These are phyloP conservation scores for Colletotrichum lentis DNA, from an alignment of 2,329 filamentous ascomycete species.

Conservation along the genomic window DNA sequence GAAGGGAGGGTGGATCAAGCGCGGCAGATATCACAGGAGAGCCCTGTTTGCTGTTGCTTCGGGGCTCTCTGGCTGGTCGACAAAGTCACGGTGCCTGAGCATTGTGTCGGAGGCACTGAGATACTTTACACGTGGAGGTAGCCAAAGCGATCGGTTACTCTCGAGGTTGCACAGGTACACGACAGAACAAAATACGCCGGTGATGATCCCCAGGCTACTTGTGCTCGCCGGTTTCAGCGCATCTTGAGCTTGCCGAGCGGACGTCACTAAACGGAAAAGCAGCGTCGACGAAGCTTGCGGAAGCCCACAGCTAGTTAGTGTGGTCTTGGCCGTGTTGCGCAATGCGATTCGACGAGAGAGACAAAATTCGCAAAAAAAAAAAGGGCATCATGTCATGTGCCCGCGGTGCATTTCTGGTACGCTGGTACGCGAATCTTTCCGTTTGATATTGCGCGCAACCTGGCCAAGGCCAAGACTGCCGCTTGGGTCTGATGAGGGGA, in stretches of 20 bases:
- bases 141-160: no score
- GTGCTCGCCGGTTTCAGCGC: slow-evolving; percentile 17
- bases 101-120: background rate
- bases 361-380: background rate
- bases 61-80: background rate
- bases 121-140: no score
- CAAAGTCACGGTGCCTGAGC: background rate
- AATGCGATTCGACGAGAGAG: slow-evolving; percentile 12
- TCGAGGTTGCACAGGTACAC: no score
- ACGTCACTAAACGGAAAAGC: slow-evolving; percentile 22
- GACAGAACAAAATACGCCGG: no score
- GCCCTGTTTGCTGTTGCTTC: slow-evolving; percentile 1
- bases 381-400: slow-evolving; percentile 18
- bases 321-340: slow-evolving; percentile 11
- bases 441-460: slow-evolving; percentile 6
- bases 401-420: slow-evolving; percentile 10
- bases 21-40: slow-evolving; percentile 16
- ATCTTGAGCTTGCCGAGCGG: background rate
- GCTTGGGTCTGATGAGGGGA: background rate
- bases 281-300: slow-evolving; percentile 10
- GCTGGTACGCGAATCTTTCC: slow-evolving; percentile 11
- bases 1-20: slow-evolving; percentile 8
- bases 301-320: background rate
- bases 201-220: slow-evolving; percentile 10
- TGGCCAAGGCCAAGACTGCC: background rate